phyloP scores from a whole-genome alignment of 306 rosid species.

The Canavalia gladiata region DNA sequence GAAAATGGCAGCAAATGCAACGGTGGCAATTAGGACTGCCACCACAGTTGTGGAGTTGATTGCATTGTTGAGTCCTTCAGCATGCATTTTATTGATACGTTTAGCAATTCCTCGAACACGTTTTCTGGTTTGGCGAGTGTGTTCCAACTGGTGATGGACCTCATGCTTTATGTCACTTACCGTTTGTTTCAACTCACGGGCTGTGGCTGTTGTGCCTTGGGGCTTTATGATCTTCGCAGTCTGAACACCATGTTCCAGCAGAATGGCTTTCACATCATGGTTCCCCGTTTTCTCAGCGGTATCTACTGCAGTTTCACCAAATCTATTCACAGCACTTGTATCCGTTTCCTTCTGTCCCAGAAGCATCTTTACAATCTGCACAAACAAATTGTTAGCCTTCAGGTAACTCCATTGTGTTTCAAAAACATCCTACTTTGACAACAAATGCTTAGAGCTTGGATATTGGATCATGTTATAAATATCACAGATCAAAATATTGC shows the following conservation, averaged over 20 bases:
- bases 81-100: slow-evolving; percentile 91
- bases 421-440: too few relatives aligned
- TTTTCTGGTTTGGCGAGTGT: slow-evolving; percentile 92
- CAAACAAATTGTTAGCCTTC: slow-evolving; percentile 14
- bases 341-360: slow-evolving; percentile 63
- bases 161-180: slow-evolving; percentile 97
- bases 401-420: too few relatives aligned
- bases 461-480: too few relatives aligned
- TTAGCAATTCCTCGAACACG: slow-evolving; percentile 98
- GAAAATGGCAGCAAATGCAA: slow-evolving; percentile 94
- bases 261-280: slow-evolving; percentile 58
- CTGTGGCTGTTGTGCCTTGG: slow-evolving; percentile 58
- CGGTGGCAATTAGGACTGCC: slow-evolving; percentile 97
- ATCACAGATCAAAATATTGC: too few relatives aligned
- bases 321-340: slow-evolving; percentile 62
- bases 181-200: slow-evolving; percentile 88
- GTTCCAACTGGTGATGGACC: slow-evolving; percentile 92
- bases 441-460: too few relatives aligned
- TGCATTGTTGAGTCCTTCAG: slow-evolving; percentile 95
- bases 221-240: slow-evolving; percentile 76
- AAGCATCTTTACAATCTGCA: slow-evolving; percentile 85
- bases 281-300: slow-evolving; percentile 85
- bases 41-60: slow-evolving; percentile 95
- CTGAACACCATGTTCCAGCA: slow-evolving; percentile 72
- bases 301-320: slow-evolving; percentile 89